These are phyloP conservation scores for Trichoderma sp. DNA, from an alignment of 2,329 filamentous ascomycete genomes.

Conservation along the genomic window DNA sequence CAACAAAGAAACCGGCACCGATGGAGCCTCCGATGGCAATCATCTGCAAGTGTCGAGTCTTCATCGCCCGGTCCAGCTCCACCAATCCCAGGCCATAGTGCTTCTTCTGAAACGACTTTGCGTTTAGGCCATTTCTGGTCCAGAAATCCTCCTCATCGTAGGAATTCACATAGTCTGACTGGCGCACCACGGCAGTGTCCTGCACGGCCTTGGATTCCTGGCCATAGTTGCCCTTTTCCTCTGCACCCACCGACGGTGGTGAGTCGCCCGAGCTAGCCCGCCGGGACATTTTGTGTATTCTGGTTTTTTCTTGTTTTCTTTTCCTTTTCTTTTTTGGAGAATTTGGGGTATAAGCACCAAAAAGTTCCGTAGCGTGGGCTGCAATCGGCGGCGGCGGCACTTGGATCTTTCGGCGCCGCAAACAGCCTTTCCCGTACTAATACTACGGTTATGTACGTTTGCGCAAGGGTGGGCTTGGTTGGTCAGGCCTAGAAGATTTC, in stretches of 20 bases:
- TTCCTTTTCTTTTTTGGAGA: background rate
- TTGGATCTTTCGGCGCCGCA: constrained; percentile 8
- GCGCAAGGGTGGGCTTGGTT: background rate
- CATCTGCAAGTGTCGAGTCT: constrained; percentile 64
- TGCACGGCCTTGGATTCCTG: background rate
- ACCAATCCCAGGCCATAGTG: constrained; percentile 39
- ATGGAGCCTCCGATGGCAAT: constrained; percentile 66
- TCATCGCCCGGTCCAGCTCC: constrained; percentile 54
- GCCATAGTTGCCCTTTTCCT: constrained; percentile 10
- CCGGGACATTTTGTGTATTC: constrained; percentile 14
- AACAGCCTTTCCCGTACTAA: background rate
- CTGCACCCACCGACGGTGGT: constrained; percentile 4
- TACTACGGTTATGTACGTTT: constrained; percentile 6
- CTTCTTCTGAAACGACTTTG: constrained; percentile 43
- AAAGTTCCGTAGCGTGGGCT: constrained; percentile 2
- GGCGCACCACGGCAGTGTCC: background rate
- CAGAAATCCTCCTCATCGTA: constrained; percentile 40
- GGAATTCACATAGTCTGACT: constrained; percentile 28
- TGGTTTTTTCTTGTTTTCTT: background rate
- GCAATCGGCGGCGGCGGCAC: constrained; percentile 19
- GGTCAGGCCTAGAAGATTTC: constrained; percentile 15
- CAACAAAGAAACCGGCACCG: constrained; percentile 66
- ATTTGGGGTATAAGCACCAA: constrained; percentile 9
- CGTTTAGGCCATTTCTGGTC: constrained; percentile 44
- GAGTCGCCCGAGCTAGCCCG: constrained; percentile 21